Conservation (phyloP, 495 filamentous ascomycete species). For the Aspergillus panamensis region DNA sequence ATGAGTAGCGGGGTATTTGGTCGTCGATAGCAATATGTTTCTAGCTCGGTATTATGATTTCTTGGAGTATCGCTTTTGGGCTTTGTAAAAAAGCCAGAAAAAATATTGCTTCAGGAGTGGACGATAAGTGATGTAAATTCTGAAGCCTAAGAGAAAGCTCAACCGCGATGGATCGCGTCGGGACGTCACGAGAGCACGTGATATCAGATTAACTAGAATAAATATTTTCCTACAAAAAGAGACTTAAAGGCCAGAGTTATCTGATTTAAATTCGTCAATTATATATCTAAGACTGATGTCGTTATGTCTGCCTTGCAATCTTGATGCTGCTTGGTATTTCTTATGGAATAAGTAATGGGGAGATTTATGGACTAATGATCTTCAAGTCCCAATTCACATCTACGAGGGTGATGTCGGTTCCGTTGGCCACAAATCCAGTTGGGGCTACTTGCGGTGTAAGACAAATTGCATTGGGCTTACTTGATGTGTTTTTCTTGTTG, state of each 20-base stretch:
- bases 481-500: slow-evolving; percentile 3
- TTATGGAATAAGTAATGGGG: not conserved
- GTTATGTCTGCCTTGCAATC: not conserved
- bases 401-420: slow-evolving; percentile 13
- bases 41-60: not conserved
- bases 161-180: slow-evolving; percentile 24
- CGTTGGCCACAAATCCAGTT: slow-evolving; percentile 13
- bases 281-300: no score
- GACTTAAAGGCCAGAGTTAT: no score
- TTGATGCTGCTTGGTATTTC: not conserved
- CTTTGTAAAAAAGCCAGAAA: not conserved
- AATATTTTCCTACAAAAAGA: no score
- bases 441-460: slow-evolving; percentile 6
- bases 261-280: no score
- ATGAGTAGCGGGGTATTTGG: slow-evolving; percentile 23
- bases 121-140: not conserved
- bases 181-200: slow-evolving; percentile 26
- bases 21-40: not conserved
- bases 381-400: slow-evolving; percentile 2
- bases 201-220: slow-evolving; percentile 3
- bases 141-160: not conserved
- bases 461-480: slow-evolving; percentile 7
- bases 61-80: not conserved
- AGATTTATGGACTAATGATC: no score
- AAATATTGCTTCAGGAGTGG: not conserved